Conservation (phyloP, 1,139 yeast genomes). For the Kodamaea fungicola region DNA sequence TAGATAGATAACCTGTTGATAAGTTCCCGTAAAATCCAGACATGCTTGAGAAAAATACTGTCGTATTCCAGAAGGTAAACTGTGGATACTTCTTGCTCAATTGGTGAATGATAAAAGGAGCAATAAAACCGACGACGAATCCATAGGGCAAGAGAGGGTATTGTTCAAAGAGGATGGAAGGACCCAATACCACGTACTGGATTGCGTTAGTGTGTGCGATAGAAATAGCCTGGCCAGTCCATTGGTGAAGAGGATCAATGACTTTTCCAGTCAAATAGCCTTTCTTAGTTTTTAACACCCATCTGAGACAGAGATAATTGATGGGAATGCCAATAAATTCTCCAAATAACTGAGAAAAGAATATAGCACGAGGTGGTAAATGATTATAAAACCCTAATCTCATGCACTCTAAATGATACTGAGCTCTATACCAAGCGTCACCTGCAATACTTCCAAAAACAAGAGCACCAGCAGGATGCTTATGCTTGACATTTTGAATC, state of each 20-base stretch:
- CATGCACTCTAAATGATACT: conserved; percentile 46
- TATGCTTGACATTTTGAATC: conserved; percentile 25
- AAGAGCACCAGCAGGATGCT: conserved; percentile 47
- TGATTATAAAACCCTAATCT: conserved; percentile 48
- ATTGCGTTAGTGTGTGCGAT: conserved; percentile 43
- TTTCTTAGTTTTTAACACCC: conserved; percentile 39
- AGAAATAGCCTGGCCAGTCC: conserved; percentile 46
- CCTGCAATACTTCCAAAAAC: conserved; percentile 51
- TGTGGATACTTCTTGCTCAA: conserved; percentile 23
- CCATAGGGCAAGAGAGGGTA: conserved; percentile 43
- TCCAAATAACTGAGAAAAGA: conserved; percentile 48
- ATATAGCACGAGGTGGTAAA: conserved; percentile 45
- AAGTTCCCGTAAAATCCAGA: conserved; percentile 44
- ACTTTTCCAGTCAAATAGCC: conserved; percentile 33
- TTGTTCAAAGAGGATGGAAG: conserved; percentile 34
- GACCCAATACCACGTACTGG: conserved; percentile 49
- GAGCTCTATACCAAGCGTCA: conserved; percentile 53
- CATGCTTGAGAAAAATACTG: conserved; percentile 46
- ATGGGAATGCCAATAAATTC: conserved; percentile 50
- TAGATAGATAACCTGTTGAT: conserved; percentile 45
- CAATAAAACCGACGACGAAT: conserved; percentile 33
- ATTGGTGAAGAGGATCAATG: conserved; percentile 44
- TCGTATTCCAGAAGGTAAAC: conserved; percentile 41
- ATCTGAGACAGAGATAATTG: conserved; percentile 40
- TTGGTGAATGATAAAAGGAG: conserved; percentile 29